Evolutionary conservation across 176 grass and related monocot genomes (phyloP), one percentile per base, ranked within the genome.

Genomic region (Triticum turgidum): DNA sequence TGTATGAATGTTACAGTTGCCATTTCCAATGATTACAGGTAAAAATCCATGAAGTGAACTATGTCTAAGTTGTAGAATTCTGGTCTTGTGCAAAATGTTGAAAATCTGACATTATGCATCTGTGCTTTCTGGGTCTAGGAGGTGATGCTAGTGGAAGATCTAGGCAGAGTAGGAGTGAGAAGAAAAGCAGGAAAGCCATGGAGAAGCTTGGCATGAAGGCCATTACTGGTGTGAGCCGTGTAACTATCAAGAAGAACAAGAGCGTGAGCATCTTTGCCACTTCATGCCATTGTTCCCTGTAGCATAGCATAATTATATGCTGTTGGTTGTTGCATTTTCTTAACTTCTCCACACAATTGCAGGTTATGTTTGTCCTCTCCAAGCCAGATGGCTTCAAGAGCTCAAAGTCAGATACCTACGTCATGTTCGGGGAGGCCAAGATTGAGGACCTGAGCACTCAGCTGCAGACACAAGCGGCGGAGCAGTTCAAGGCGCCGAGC

Each of bases 241-340:
- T 87, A 11, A 87, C 86, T 62, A 22, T 87, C 56, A 82, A 87
- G 69, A 87, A 87, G 79, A 87, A 65, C 85, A 87, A 87, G 78
- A 82, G 52, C 25, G 86, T 87, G 78, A 87, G 71, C 59, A 33
- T 35, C 34, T 62, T 58, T n/a, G n/a, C 7, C 7, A 30, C 6
- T 76, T 45, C 18, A n/a, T 67, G 3, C 4, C 11, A 24, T 33
- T 76, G 30, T 86, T 30, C 24, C 10, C 27, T 69, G 74, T 66
- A 32, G 65, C 34, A 25, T 25, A 25, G 25, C 25, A 42, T 20
- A 24, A 56, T 9, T 65, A 70, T 61, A 78, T 63, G 17, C 20
- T 61, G 18, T 6, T 38, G 32, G 20, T 64, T 34, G 56, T 76
- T 65, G 56, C 18, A 78, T 22, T 68, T 20, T 32, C 45, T 58